Base-by-base conservation (phyloP, 805 yeast species). In the Candida silvatica region DNA sequence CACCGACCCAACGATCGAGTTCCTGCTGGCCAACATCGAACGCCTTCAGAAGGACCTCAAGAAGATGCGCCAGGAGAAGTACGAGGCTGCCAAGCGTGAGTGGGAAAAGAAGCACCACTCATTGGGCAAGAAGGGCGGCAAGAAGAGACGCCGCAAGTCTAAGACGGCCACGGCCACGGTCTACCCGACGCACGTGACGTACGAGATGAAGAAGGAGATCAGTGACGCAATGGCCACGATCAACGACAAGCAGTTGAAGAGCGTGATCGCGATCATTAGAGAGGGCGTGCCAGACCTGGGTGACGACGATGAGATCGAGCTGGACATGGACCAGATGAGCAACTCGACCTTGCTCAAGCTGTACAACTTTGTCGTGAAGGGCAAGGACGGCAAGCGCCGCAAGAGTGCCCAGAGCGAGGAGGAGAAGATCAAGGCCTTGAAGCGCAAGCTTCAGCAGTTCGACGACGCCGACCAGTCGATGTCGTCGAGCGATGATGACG, bases 121-220 rank as follows among this genome's bases (percentile, higher is more conserved):
- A 46, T 58, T 59, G 41, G 60, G 55, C 47, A 48, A 59, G 15
- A 63, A 62, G 50, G 47, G 48, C 3, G 43, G 45, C 18, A 49
- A 46, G 31, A 44, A 42, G 20, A 45, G 46, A 20, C 49, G 49
- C 29, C 27, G 32, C 27, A 37, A 35, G 36, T 43, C 39, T 17
- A 16, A 18, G 20, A 15, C 29, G 14, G 26, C 32, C 4, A 38
- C 22, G 34, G 33, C 37, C 40, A 31, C 42, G 4, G 37, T 51
- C 17, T 56, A 57, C 32, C 61, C 62, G 37, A 51, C 58, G 11
- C 59, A 56, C 36, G 86, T 90, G 35, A 84, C 96, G 0, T 92
- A 85, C 54, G 97, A 88, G 52, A 90, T 90, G 97, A 92, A 92
- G 71, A 84, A 85, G 54, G 92, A 86, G 56, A 78, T 92, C 39